Evolutionary conservation across 1,139 yeast species (phyloP).

Genomic region (Eremothecium gossypii): DNA sequence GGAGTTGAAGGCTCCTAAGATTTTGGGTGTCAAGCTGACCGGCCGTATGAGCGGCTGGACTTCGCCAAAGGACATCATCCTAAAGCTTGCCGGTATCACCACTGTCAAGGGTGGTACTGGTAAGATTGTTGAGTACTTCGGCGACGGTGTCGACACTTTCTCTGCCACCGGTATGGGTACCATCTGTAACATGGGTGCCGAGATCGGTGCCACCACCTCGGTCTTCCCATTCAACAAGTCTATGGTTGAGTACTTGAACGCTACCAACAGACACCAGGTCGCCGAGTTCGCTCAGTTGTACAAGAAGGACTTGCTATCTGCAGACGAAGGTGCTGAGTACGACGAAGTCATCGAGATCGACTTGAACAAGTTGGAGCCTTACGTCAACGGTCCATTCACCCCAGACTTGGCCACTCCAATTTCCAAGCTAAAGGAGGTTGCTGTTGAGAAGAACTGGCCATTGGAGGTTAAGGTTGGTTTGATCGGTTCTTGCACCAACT

Average conservation of each 20-base stretch:
- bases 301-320: slow-evolving; percentile 53
- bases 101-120: slow-evolving; percentile 99
- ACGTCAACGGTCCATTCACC: slow-evolving; percentile 89
- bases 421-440: slow-evolving; percentile 56
- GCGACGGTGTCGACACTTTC: slow-evolving; percentile 78
- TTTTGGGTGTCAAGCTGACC: slow-evolving; percentile 83
- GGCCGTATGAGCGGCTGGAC: slow-evolving; percentile 88
- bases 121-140: slow-evolving; percentile 87
- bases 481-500: slow-evolving; percentile 96
- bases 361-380: slow-evolving; percentile 70
- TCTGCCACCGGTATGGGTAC: slow-evolving; percentile 99
- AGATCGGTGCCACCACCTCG: slow-evolving; percentile 96
- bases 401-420: slow-evolving; percentile 89
- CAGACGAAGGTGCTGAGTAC: slow-evolving; percentile 76
- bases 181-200: slow-evolving; percentile 99
- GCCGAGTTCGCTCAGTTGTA: slow-evolving; percentile 67
- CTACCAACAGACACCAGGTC: slow-evolving; percentile 74
- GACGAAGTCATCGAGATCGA: slow-evolving; percentile 78
- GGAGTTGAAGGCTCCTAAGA: slow-evolving; percentile 95
- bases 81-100: slow-evolving; percentile 76
- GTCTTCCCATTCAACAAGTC: slow-evolving; percentile 92
- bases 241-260: slow-evolving; percentile 66
- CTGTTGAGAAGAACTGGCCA: slow-evolving; percentile 73
- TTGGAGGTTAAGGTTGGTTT: slow-evolving; percentile 73
- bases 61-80: slow-evolving; percentile 92